These are phyloP conservation scores for Singerocomus rubriflavus DNA, from an alignment of 1,284 basidiomycete species.

Conservation along the genomic window DNA sequence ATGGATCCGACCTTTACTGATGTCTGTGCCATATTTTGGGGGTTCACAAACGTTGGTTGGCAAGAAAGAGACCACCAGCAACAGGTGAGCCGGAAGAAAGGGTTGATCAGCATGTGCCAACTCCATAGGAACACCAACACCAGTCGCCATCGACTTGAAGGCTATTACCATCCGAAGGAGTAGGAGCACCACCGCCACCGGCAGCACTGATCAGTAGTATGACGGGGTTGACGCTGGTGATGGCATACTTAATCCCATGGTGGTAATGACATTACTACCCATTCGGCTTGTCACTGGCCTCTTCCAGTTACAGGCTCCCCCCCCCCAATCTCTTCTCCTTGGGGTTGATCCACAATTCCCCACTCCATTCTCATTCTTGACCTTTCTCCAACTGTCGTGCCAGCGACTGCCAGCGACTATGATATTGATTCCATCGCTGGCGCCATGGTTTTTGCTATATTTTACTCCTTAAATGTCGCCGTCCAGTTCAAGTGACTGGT, in stretches of 20 bases:
- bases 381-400: conserved; percentile 14
- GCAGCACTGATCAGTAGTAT: not conserved
- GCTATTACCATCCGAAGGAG: not conserved
- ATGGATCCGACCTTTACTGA: too few relatives aligned
- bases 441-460: conserved; percentile 44
- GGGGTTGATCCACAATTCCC: conserved; percentile 21
- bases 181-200: not conserved
- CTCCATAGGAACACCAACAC: too few relatives aligned
- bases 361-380: not conserved
- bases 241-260: not conserved
- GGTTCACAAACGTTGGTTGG: too few relatives aligned
- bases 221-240: not conserved
- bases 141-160: not conserved
- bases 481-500: conserved; percentile 24
- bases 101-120: too few relatives aligned
- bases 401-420: conserved; percentile 30
- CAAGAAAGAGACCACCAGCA: too few relatives aligned
- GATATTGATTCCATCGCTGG: conserved; percentile 45
- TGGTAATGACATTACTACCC: conserved; percentile 3
- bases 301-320: conserved; percentile 18
- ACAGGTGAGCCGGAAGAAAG: too few relatives aligned
- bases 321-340: not conserved
- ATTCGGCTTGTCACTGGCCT: not conserved
- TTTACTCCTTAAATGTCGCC: conserved; percentile 37
- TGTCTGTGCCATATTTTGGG: too few relatives aligned